phyloP scores from a whole-genome alignment of 208 protist species.

The Balamuthia mandrillaris region DNA sequence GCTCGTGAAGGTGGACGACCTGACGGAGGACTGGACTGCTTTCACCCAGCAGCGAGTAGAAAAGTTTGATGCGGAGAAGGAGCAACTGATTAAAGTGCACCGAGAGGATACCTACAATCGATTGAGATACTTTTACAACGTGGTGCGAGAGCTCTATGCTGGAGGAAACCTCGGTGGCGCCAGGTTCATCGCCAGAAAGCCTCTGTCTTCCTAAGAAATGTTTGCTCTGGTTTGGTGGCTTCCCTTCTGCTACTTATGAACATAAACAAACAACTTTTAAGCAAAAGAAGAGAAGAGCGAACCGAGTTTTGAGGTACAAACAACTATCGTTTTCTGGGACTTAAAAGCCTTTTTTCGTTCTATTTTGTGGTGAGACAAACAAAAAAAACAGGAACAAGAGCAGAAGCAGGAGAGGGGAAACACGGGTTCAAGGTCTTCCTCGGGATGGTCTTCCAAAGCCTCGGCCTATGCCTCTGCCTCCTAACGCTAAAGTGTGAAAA shows the following conservation, averaged over 20 bases:
- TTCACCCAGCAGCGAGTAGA: slow-evolving; percentile 27
- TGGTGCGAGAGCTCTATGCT: slow-evolving; percentile 30
- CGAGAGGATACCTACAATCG: slow-evolving; percentile 35
- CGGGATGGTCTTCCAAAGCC: neutral
- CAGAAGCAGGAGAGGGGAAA: too few species aligned
- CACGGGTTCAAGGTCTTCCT: too few species aligned
- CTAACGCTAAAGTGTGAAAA: neutral
- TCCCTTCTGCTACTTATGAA: neutral
- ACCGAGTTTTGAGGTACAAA: neutral
- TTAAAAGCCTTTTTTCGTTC: neutral
- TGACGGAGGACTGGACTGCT: slow-evolving; percentile 32
- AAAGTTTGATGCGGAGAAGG: slow-evolving; percentile 28
- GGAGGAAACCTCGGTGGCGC: slow-evolving; percentile 36
- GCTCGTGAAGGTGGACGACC: slow-evolving; percentile 33
- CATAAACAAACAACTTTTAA: neutral
- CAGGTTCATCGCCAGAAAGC: slow-evolving; percentile 35
- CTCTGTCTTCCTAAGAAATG: neutral
- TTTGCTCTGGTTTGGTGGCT: neutral
- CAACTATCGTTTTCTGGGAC: neutral
- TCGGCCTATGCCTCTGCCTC: neutral
- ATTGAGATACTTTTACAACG: slow-evolving; percentile 42
- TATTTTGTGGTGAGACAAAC: neutral
- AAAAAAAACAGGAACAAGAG: too few species aligned
- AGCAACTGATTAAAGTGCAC: slow-evolving; percentile 23
- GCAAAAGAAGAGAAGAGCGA: neutral